Percentiles rank a stretch among this genome's conserved stretches.
These are phyloP conservation scores for Platanus orientalis DNA, from an alignment of 164 flowering plant species.

Conservation along the genomic window DNA sequence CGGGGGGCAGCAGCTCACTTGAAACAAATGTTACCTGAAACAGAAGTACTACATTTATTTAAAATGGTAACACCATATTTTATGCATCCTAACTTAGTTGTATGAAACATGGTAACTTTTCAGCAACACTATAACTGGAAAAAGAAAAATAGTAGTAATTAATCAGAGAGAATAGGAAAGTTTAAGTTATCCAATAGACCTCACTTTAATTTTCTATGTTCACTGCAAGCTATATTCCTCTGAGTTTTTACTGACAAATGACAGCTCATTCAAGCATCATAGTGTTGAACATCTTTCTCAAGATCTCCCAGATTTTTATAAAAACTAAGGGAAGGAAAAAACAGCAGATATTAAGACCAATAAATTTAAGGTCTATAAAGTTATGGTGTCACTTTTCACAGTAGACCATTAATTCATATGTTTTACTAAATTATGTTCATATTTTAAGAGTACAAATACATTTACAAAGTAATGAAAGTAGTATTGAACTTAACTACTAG, in stretches of 20 bases:
- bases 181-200: background rate
- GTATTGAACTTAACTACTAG: too few species aligned
- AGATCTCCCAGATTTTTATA: too few species aligned
- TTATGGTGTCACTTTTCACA: too few species aligned
- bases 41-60: background rate
- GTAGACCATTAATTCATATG: too few species aligned
- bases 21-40: constrained; percentile 93
- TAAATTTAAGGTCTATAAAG: too few species aligned
- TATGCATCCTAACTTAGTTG: background rate
- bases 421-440: too few species aligned
- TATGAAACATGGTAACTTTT: background rate
- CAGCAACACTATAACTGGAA: background rate
- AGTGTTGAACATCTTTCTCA: too few species aligned
- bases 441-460: background rate
- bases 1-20: constrained; percentile 62
- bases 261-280: too few species aligned
- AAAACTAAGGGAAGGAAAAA: too few species aligned
- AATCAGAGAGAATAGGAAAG: background rate
- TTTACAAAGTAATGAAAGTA: too few species aligned
- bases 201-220: background rate
- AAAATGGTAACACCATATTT: background rate
- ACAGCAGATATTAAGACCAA: too few species aligned
- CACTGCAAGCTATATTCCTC: background rate
- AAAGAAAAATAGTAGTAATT: background rate
- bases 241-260: too few species aligned